phyloP scores from a whole-genome alignment of 805 yeast species.

The Yamadazyma olivae region DNA sequence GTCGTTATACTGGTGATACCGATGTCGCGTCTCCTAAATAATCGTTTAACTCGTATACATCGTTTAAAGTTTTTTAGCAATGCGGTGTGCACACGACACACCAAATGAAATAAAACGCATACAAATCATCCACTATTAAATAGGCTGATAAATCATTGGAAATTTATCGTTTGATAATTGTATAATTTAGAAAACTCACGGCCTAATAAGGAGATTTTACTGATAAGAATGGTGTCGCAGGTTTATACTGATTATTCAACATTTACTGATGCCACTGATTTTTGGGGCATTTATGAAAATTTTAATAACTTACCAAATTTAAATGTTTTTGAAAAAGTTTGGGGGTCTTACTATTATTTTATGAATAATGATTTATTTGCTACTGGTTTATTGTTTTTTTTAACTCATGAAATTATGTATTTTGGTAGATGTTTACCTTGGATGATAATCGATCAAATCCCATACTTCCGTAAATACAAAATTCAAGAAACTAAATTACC shows the following conservation, averaged over 20 bases:
- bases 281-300: conserved; percentile 26
- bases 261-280: conserved; percentile 26
- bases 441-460: conserved; percentile 52
- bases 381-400: conserved; percentile 53
- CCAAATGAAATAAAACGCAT: too few species aligned
- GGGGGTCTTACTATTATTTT: conserved; percentile 57
- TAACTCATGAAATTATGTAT: conserved; percentile 54
- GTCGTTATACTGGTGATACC: too few species aligned
- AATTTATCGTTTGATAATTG: too few species aligned
- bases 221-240: conserved; percentile 6
- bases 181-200: too few species aligned
- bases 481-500: conserved; percentile 54
- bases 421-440: conserved; percentile 61
- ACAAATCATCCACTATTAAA: too few species aligned
- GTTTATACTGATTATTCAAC: conserved; percentile 35
- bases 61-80: too few species aligned
- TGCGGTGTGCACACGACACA: too few species aligned
- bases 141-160: too few species aligned
- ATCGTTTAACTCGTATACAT: too few species aligned
- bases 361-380: conserved; percentile 55
- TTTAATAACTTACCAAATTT: conserved; percentile 26
- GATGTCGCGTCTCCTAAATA: too few species aligned
- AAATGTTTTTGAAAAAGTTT: conserved; percentile 41
- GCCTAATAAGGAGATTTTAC: too few species aligned
- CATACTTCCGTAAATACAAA: conserved; percentile 50